Evolutionary conservation across 768 basidiomycete species (phyloP), one percentile per base, ranked within the genome.

Genomic region (Trametes villosa): DNA sequence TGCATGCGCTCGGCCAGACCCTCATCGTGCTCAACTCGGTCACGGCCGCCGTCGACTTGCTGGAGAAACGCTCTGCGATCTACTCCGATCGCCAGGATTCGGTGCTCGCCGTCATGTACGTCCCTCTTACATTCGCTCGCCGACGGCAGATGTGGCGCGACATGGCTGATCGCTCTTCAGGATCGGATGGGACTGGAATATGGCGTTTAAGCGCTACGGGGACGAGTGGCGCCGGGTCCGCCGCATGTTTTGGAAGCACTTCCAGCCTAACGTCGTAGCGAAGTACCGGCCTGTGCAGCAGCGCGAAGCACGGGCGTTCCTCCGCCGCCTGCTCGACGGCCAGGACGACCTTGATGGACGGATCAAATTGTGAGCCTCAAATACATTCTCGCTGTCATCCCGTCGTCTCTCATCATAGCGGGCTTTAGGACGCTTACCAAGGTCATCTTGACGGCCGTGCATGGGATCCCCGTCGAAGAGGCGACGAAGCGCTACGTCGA

Each of bases 11-110:
- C 0, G 66, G 67, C 15, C 48, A 36, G 9, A 29, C 50, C 7
- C 36, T 72, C 18, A 49, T 69, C 30, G 41, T 71, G n/a, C 31
- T 72, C 13, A 64, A 60, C 38, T 57, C 65, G 17, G 41, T 31
- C 4, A 26, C 51, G 26, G 62, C 62, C 5, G 64, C 65, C 13
- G 22, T 30, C 17, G 70, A 72, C 22, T 62, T 73, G 15, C 55
- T 73, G 9, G 68, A 72, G 22, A 72, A 67, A 44, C 62, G 69
- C 13, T 66, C 65, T 31, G 54, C 62, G 2, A 66, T 65, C 1
- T 68, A 68, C 49, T 71, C 70, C 1, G 67, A 69, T 29, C n/a
- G 53, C 7, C 29, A 34, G 8, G 30, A n/a, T 11, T 49, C 45
- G 2, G 18, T 22, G 1, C 15, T 57, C 1, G 17, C 22, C 5